phyloP scores from a whole-genome alignment of 2,329 filamentous ascomycete species.

The Chaetothyriales sp. region DNA sequence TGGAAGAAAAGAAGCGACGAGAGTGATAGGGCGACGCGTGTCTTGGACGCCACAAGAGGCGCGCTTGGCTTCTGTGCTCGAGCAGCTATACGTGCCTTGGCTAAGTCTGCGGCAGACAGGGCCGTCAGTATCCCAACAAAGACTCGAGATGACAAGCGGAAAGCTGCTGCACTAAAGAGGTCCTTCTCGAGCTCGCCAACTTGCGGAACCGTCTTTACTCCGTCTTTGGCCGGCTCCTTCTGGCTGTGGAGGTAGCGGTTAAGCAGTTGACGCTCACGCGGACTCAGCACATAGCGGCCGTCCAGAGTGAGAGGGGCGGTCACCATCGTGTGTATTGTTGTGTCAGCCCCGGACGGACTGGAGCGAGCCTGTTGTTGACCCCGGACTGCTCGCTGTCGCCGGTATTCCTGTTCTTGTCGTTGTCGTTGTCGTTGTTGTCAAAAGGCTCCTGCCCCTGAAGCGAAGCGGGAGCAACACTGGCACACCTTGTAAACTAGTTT shows the following conservation, averaged over 20 bases:
- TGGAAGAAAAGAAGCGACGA: constrained; percentile 79
- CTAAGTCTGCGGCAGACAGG: constrained; percentile 36
- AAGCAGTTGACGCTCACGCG: constrained; percentile 11
- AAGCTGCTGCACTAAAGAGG: constrained; percentile 54
- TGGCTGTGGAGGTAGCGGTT: constrained; percentile 1
- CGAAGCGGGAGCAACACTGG: too few species aligned
- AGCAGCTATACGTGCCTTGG: constrained; percentile 11
- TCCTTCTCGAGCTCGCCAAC: constrained; percentile 24
- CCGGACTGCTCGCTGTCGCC: too few species aligned
- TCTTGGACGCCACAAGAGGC: constrained; percentile 41
- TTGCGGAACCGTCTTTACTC: background rate
- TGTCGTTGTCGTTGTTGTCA: too few species aligned
- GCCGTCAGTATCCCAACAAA: constrained; percentile 49
- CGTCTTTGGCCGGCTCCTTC: background rate
- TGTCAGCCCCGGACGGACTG: too few species aligned
- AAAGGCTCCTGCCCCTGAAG: too few species aligned
- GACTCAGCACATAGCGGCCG: constrained; percentile 9
- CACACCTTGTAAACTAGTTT: too few species aligned
- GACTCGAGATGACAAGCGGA: constrained; percentile 55
- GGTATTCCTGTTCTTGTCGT: too few species aligned
- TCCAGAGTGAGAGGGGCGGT: background rate
- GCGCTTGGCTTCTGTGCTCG: constrained; percentile 20
- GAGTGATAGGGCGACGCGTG: constrained; percentile 65
- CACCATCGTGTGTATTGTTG: background rate
- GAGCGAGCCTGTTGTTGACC: too few species aligned